Evolutionary conservation across 2,329 filamentous ascomycete genomes (phyloP), one percentile per base, ranked within the genome.

Genomic region (Rhexocercosporidium sp.): DNA sequence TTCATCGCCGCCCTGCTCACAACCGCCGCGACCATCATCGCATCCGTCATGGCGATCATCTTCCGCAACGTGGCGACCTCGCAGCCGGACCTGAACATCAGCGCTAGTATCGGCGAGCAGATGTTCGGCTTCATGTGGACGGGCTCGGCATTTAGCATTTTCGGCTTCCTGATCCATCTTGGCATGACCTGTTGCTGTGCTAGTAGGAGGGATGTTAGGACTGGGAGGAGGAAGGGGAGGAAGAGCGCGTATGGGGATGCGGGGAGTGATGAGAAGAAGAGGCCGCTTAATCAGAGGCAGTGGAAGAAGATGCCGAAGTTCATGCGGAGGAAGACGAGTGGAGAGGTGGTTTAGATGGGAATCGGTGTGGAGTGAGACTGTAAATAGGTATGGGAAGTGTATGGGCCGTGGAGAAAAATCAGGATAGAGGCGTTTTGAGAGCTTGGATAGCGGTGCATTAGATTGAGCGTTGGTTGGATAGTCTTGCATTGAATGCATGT

Each of bases 61-160:
- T 94, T 96, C 82, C 86, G 88, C 71, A 89, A 92, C 67, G 92
- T 92, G 64, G 88, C 96, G 73, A 88, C 88, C 25, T 85, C 85
- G 4, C 88, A 92, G 75, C 84, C 85, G 2, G 88, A 92, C 66
- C 82, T 97, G 62, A 96, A 97, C 78, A 94, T 97, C 72, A 68
- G 73, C 11, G 92, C 90, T 3, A 80, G 85, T 3, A 82, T 97
- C 39, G 94, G 94, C 6, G 80, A 78, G 41, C 85, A 88, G 71
- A 94, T 97, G 91, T 87, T 97, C 74, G 91, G 82, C 0, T 96
- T 97, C 76, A 95, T 97, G 90, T 98, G 95, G 94, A 86, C 93
- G 31, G 92, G 90, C 0, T 85, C 89, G 0, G 87, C 83, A 0
- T 87, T 90, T 68, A 86, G 87, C 1, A 80, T 93, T 5, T 75